Evolutionary conservation across 352 stramenopile genomes (phyloP), one percentile per base, ranked within the genome.

Genomic region (Globisporangium barbulae): DNA sequence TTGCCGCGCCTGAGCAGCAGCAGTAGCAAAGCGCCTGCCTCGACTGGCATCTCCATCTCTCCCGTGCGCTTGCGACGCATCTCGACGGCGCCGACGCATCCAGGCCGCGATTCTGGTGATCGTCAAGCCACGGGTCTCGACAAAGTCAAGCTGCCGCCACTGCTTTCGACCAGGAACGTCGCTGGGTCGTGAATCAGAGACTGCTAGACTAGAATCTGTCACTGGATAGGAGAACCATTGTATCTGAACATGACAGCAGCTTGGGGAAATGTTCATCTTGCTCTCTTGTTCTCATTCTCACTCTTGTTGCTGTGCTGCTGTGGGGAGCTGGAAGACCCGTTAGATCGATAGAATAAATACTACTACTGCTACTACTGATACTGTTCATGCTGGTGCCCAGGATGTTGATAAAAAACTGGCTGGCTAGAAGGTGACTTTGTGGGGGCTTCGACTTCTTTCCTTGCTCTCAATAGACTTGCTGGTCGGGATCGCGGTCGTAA

Each of bases 121-220:
- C 42, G 28, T 2, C 31, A 45, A 15, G 52, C 41, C 13, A 13
- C 21, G 12, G 45, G 61, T n/a, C 30, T 33, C 35, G 53, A 61
- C 41, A 75, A 73, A 9, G 49, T 83, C 35, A 82, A 79, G 35
- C 61, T 90, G 8, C 81, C 81, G 5, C 79, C 81, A 7, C 49
- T 64, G 5, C 13, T 58, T 8, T 64, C 59, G 12, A 19, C 47
- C 6, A 53, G 47, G 22, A 57, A 37, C 15, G n/a, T 19, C 19
- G 10, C 52, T 58, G 31, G n/a, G 31, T 30, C 22, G 15, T 58
- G 19, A 56, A 22, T 2, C 25, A 30, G 19, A 17, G 28, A 42
- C 9, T 4, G 7, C 48, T 42, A 33, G 30, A 30, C 35, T 2
- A 1, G 17, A 39, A 22, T 9, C 17, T 25, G 0, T 28, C 17